Evolutionary conservation across 73 alveolate species (phyloP).

Genomic region (Tetrahymena malaccensis): DNA sequence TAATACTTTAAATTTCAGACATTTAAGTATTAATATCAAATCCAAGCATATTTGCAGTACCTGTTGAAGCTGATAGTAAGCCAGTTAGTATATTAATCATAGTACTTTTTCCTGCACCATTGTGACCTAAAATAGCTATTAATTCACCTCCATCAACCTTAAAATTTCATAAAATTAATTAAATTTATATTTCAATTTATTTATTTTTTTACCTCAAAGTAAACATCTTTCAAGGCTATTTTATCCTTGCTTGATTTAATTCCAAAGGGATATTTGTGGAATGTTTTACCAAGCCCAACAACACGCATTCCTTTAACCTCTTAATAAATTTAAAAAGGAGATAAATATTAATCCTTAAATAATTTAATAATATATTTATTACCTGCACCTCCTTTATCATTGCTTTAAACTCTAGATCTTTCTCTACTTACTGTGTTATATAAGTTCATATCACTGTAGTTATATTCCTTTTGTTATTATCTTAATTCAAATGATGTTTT

Average conservation of each 20-base stretch:
- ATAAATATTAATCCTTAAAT: neutral
- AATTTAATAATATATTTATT: neutral
- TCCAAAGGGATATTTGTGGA: constrained; percentile 19
- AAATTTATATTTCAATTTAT: neutral
- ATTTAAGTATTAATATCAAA: constrained; percentile 54
- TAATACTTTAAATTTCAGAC: constrained; percentile 54
- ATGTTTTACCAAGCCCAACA: constrained; percentile 38
- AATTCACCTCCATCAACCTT: constrained; percentile 41
- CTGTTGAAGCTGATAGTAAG: constrained; percentile 51
- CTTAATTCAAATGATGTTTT: neutral
- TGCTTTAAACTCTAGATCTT: neutral
- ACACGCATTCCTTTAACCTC: constrained; percentile 40
- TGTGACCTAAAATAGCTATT: constrained; percentile 72
- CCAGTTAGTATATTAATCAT: constrained; percentile 73
- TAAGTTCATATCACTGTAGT: neutral
- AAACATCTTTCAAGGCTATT: constrained; percentile 42
- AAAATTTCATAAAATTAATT: neutral
- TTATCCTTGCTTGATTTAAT: constrained; percentile 33
- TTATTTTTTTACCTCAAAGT: constrained; percentile 10
- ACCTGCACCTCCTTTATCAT: neutral
- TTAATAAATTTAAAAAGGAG: neutral
- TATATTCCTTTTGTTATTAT: neutral
- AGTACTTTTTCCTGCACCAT: constrained; percentile 90
- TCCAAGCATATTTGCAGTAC: constrained; percentile 64
- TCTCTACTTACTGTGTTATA: neutral